Evolutionary conservation across 2,329 filamentous ascomycete species (phyloP).

Genomic region (Colletotrichum costaricense): DNA sequence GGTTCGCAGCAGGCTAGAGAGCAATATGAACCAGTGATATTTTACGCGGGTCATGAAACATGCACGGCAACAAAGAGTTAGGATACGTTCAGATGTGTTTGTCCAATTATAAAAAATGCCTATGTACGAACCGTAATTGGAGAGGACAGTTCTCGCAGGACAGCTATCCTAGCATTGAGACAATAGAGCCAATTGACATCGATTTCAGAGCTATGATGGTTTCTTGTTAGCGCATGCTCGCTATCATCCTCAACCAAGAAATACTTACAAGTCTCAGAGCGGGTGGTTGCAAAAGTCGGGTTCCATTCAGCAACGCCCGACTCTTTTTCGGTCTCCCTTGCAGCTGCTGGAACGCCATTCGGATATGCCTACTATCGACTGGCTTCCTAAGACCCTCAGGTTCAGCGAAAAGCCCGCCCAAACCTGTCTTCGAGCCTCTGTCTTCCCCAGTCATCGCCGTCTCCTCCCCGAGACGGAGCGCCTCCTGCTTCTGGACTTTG

Average conservation of each 20-base stretch:
- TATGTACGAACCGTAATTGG: too few relatives aligned
- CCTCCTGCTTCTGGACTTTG: constrained; percentile 18
- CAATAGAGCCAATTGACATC: too few relatives aligned
- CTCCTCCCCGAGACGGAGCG: not conserved
- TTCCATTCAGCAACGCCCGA: constrained; percentile 5
- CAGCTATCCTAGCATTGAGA: too few relatives aligned
- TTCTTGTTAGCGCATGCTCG: not conserved
- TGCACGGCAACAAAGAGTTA: too few relatives aligned
- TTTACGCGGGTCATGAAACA: too few relatives aligned
- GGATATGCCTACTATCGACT: constrained; percentile 11
- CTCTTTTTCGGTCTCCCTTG: constrained; percentile 1
- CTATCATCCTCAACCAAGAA: not conserved
- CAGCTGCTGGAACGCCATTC: constrained; percentile 12
- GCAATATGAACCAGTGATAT: too few relatives aligned
- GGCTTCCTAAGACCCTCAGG: not conserved
- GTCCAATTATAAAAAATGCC: too few relatives aligned
- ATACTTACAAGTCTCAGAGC: not conserved
- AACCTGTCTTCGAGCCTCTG: not conserved
- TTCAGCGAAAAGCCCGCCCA: not conserved
- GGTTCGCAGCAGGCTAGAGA: too few relatives aligned
- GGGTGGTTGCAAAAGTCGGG: not conserved
- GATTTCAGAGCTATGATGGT: not conserved
- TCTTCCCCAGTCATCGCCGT: not conserved
- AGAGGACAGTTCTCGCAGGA: too few relatives aligned
- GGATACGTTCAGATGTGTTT: too few relatives aligned